Evolutionary conservation across 2,329 filamentous ascomycete species (phyloP), one percentile per base, ranked within the genome.

Genomic region (Penicillium concentricum): DNA sequence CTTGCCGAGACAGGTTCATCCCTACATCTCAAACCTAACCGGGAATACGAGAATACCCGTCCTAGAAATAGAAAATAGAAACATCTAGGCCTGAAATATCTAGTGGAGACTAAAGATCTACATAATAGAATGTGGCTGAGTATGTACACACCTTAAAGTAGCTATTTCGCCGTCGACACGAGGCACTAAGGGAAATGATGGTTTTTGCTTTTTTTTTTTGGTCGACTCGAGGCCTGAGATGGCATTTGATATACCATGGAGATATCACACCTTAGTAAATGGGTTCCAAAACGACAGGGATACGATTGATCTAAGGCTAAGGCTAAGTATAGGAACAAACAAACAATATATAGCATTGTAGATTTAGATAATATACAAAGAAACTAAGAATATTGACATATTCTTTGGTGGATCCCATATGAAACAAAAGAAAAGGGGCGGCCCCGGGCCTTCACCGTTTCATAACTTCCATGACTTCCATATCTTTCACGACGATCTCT

Each of bases 401-500:
- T 32, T 32, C 30, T 3, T 32, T 7, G 30, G 30, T 32, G 30
- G 30, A 28, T 28, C 28, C 28, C 28, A 32, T 22, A 46, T 63
- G 61, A 64, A 65, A 66, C 59, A 46, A 13, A 37, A 30, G n/a
- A 47, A 54, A 61, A 59, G 52, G 52, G 62, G 61, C 28, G 62
- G n/a, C 30, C 39, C 30, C 28, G 10, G 24, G 28, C 22, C 3
- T 51, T 50, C 20, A 24, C 42, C 42, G 62, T 65, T 63, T 64
- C 63, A 63, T 56, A 5, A 34, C 20, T 24, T 46, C 18, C n/a
- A 28, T n/a, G 24, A 13, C 28, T 32, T 35, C 32, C 32, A 35
- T 16, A 12, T 32, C 7, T 62, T 61, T 63, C 58, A 60, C 57
- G 62, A 45, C 63, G 62, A 66, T 66, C 65, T 66, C 62, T 64